Evolutionary conservation across 2,329 filamentous ascomycete genomes (phyloP).

Genomic region (Raffaelea deltoideospora): DNA sequence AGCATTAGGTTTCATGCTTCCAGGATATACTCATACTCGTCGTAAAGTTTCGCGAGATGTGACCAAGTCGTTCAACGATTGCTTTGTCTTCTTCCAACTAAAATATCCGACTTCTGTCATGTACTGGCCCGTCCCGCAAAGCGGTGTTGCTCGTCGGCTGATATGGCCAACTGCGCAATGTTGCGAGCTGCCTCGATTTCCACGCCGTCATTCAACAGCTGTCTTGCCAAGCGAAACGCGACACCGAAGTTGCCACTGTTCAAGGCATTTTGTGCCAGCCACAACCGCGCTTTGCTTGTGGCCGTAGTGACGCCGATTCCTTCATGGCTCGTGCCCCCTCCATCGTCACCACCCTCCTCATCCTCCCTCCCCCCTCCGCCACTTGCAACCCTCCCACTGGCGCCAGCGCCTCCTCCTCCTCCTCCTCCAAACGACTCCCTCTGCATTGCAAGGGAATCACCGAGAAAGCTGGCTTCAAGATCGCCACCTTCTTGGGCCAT

Average conservation of each 20-base stretch:
- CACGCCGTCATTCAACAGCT: constrained; percentile 87
- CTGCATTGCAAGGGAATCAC: constrained; percentile 38
- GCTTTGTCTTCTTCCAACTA: too few relatives aligned
- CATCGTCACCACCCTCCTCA: constrained; percentile 17
- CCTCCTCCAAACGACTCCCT: constrained; percentile 29
- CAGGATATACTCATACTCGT: too few relatives aligned
- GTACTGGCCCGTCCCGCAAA: too few relatives aligned
- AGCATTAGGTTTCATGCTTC: too few relatives aligned
- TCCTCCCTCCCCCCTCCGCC: constrained; percentile 11
- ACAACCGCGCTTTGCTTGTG: constrained; percentile 84
- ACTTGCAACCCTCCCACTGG: constrained; percentile 25
- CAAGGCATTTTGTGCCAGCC: constrained; percentile 77
- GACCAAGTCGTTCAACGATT: too few relatives aligned
- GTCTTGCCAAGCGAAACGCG: constrained; percentile 69
- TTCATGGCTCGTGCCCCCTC: constrained; percentile 18
- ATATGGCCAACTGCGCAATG: too few relatives aligned
- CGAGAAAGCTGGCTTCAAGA: constrained; percentile 18
- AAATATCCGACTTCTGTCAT: too few relatives aligned
- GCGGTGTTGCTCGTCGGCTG: too few relatives aligned
- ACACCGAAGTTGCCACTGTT: constrained; percentile 57
- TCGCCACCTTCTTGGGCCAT: constrained; percentile 80
- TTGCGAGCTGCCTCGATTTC: constrained; percentile 98
- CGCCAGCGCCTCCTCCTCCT: constrained; percentile 15
- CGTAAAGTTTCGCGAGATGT: too few relatives aligned
- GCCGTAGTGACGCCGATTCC: constrained; percentile 79